Conservation (phyloP, 1,284 basidiomycete genomes). For the Trametes polyzona region DNA sequence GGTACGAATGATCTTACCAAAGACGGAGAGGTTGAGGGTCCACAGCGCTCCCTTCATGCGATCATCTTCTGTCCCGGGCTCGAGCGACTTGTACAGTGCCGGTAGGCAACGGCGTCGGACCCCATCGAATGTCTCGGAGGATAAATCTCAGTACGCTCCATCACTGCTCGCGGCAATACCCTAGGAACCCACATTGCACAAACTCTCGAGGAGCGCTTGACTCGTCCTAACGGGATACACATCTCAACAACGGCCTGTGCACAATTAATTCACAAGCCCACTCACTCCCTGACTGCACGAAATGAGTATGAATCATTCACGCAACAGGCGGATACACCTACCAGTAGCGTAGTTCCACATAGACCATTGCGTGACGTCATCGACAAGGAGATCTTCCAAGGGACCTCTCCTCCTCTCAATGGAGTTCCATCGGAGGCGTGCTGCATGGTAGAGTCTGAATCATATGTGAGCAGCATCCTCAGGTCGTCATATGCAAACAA, state of each 20-base stretch:
- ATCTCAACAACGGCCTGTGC: neutral
- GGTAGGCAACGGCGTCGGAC: slow-evolving; percentile 69
- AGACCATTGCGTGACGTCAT: slow-evolving; percentile 83
- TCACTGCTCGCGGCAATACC: neutral
- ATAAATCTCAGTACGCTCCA: neutral
- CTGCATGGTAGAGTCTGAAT: slow-evolving; percentile 63
- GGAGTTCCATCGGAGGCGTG: slow-evolving; percentile 72
- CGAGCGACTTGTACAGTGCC: slow-evolving; percentile 69
- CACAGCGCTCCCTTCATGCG: slow-evolving; percentile 93
- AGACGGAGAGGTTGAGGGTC: slow-evolving; percentile 71
- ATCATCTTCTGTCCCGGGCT: slow-evolving; percentile 81
- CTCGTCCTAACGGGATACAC: slow-evolving; percentile 46
- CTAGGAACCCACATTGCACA: slow-evolving; percentile 50
- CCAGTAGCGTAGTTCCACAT: slow-evolving; percentile 80
- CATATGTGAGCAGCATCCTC: neutral
- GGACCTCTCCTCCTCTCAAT: slow-evolving; percentile 72
- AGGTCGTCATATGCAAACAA: neutral
- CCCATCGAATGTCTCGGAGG: slow-evolving; percentile 73
- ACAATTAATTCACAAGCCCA: slow-evolving; percentile 7
- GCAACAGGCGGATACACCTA: slow-evolving; percentile 37
- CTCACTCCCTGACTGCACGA: slow-evolving; percentile 56
- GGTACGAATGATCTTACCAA: slow-evolving; percentile 45
- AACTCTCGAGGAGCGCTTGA: slow-evolving; percentile 61
- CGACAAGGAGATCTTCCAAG: slow-evolving; percentile 78
- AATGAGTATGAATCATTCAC: neutral